phyloP scores from a whole-genome alignment of 306 rosid genomes.

The Medicago truncatula region DNA sequence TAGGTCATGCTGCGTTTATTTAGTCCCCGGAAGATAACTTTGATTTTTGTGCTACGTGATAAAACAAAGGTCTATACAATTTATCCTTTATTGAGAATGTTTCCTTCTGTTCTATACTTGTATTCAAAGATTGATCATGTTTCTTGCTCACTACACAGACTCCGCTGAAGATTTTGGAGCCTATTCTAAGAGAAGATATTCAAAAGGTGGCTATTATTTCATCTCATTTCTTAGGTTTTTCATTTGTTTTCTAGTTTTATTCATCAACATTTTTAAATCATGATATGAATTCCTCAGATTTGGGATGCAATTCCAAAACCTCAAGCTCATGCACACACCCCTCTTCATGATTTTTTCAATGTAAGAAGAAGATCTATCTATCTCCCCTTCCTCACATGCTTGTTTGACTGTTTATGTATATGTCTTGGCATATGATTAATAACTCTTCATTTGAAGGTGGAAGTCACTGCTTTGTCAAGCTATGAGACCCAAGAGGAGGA shows the following conservation, averaged over 20 bases:
- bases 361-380: constrained; percentile 60
- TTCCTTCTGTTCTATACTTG: constrained; percentile 30
- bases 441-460: constrained; percentile 68
- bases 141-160: constrained; percentile 57
- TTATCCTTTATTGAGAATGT: constrained; percentile 34
- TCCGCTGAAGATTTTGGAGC: constrained; percentile 71
- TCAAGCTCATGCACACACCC: constrained; percentile 69
- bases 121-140: constrained; percentile 23
- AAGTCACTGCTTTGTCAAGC: constrained; percentile 87
- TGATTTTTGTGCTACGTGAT: constrained; percentile 91
- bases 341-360: constrained; percentile 82
- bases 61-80: constrained; percentile 73
- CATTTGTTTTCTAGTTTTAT: constrained; percentile 23
- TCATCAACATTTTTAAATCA: constrained; percentile 31
- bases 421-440: constrained; percentile 26
- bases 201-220: constrained; percentile 59
- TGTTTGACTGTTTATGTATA: constrained; percentile 14
- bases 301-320: constrained; percentile 90
- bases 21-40: constrained; percentile 88
- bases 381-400: constrained; percentile 27
- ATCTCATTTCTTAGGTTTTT: constrained; percentile 2
- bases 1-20: constrained; percentile 94
- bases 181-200: constrained; percentile 81
- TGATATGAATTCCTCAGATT: constrained; percentile 65
- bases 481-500: constrained; percentile 86